phyloP scores from a whole-genome alignment of 305 asterid species.

The Solanum aculeatissimum region DNA sequence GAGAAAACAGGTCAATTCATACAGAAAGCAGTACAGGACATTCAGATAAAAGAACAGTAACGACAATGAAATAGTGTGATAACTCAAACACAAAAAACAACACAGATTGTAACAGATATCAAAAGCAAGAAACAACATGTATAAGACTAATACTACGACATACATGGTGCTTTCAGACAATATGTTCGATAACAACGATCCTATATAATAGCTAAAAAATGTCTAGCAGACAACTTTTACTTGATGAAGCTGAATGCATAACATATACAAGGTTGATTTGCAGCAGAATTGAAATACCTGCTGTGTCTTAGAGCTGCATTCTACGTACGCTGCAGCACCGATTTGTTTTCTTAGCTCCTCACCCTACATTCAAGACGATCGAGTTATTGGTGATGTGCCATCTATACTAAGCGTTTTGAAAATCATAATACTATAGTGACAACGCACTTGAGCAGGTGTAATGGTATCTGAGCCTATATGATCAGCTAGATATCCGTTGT shows the following conservation, averaged over 20 bases:
- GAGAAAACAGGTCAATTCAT: not conserved
- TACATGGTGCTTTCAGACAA: too few species aligned
- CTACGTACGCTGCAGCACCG: conserved; percentile 92
- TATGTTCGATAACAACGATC: not conserved
- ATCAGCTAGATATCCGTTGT: conserved; percentile 55
- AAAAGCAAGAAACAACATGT: not conserved
- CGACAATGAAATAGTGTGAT: not conserved
- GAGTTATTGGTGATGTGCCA: not conserved
- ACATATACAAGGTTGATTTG: not conserved
- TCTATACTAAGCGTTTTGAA: not conserved
- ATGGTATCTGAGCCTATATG: conserved; percentile 64
- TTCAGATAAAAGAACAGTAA: not conserved
- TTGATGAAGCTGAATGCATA: not conserved
- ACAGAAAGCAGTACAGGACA: not conserved
- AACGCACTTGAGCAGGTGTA: conserved; percentile 61
- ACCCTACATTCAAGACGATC: conserved; percentile 40
- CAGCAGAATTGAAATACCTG: conserved; percentile 32
- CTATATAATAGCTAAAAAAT: not conserved
- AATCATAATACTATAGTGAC: not conserved
- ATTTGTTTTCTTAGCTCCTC: conserved; percentile 95
- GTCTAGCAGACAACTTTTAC: not conserved
- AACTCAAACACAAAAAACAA: not conserved
- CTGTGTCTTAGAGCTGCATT: conserved; percentile 96
- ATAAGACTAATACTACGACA: not conserved
- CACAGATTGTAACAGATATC: not conserved